Conservation (phyloP, 2,329 filamentous ascomycete species). For the Ophiosphaerella herpotricha region DNA sequence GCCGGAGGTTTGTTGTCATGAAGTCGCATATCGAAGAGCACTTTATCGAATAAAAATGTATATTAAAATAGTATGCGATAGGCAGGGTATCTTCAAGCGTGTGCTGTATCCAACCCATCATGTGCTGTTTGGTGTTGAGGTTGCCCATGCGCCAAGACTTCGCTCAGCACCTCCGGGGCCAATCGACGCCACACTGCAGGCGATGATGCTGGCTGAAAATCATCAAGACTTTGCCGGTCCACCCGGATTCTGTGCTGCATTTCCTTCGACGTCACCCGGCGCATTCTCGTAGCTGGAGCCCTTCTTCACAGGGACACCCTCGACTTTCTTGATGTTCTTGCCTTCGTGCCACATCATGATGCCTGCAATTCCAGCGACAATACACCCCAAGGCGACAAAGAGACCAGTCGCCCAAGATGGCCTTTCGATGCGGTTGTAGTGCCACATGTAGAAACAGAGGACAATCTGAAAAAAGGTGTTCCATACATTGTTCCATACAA, state of each 20-base stretch:
- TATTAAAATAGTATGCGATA: slow-evolving; percentile 2
- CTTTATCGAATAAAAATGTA: not conserved
- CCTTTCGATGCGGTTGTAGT: slow-evolving; percentile 71
- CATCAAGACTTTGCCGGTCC: slow-evolving; percentile 29
- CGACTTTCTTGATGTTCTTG: slow-evolving; percentile 49
- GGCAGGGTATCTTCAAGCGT: slow-evolving; percentile 2
- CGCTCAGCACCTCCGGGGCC: slow-evolving; percentile 2
- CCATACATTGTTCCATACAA: slow-evolving; percentile 76
- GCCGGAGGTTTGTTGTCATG: no score
- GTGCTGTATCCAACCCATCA: not conserved
- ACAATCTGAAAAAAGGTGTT: slow-evolving; percentile 79
- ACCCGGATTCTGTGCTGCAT: slow-evolving; percentile 18
- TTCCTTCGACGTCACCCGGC: slow-evolving; percentile 27
- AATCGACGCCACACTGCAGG: slow-evolving; percentile 9
- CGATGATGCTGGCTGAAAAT: slow-evolving; percentile 18
- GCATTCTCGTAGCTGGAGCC: slow-evolving; percentile 19
- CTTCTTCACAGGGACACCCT: slow-evolving; percentile 41
- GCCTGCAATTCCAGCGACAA: slow-evolving; percentile 70
- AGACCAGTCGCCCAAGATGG: slow-evolving; percentile 80
- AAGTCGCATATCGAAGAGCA: not conserved
- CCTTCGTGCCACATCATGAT: slow-evolving; percentile 73
- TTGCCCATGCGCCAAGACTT: slow-evolving; percentile 2
- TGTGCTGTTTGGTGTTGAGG: slow-evolving; percentile 2
- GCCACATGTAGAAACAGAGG: slow-evolving; percentile 83
- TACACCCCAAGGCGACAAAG: slow-evolving; percentile 75